These are phyloP conservation scores for Parietaria judaica DNA, from an alignment of 306 rosid species.

Conservation along the genomic window DNA sequence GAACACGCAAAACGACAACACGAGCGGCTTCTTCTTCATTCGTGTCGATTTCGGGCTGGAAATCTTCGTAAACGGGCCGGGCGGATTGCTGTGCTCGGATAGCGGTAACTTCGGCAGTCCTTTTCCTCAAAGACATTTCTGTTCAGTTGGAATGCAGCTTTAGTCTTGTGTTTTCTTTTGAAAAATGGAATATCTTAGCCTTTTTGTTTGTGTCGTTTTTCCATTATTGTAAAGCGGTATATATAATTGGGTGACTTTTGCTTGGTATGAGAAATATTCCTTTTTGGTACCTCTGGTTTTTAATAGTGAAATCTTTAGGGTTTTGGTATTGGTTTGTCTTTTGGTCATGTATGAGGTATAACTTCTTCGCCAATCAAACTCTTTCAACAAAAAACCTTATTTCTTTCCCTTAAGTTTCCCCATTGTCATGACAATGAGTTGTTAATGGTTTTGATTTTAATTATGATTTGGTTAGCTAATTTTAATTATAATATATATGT, in stretches of 20 bases:
- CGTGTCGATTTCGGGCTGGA: constrained; percentile 33
- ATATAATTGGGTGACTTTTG: background rate
- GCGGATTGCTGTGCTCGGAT: constrained; percentile 9
- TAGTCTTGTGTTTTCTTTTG: background rate
- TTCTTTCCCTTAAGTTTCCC: constrained; percentile 6
- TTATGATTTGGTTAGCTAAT: too few species aligned
- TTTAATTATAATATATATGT: too few species aligned
- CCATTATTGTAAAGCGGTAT: background rate
- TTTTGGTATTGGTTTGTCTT: constrained; percentile 4
- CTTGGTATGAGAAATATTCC: constrained; percentile 7
- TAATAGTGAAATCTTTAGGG: background rate
- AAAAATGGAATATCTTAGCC: background rate
- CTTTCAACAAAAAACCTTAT: background rate
- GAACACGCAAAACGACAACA: constrained; percentile 28
- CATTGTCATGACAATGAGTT: background rate
- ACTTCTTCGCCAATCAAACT: constrained; percentile 7
- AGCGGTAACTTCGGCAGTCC: constrained; percentile 10
- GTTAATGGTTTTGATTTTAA: background rate
- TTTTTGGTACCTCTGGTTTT: constrained; percentile 11
- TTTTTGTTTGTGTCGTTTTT: background rate
- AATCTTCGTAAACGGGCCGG: constrained; percentile 26
- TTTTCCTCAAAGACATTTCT: constrained; percentile 33
- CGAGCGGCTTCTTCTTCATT: constrained; percentile 30
- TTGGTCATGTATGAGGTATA: constrained; percentile 12
- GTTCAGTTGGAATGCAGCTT: background rate